Conservation (phyloP, 2,329 filamentous ascomycete species). For the Sarocladium kiliense region DNA sequence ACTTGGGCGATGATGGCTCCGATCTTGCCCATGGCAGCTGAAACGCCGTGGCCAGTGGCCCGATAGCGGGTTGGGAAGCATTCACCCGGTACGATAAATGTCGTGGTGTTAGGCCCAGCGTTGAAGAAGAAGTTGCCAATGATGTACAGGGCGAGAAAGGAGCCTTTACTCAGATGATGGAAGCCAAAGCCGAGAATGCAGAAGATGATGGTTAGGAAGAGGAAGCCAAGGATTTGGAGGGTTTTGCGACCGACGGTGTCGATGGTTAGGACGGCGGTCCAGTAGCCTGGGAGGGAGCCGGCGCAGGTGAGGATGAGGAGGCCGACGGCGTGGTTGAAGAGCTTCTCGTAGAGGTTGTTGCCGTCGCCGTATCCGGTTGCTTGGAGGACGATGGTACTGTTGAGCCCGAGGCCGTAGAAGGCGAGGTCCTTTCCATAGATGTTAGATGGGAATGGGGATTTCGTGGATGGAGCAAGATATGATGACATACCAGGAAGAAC, state of each 20-base stretch:
- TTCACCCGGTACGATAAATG: constrained; percentile 60
- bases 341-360: constrained; percentile 58
- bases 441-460: constrained; percentile 10
- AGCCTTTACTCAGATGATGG: constrained; percentile 37
- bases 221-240: constrained; percentile 62
- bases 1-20: constrained; percentile 64
- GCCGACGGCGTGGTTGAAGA: constrained; percentile 69
- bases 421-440: constrained; percentile 49
- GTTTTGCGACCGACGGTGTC: constrained; percentile 74
- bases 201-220: constrained; percentile 57
- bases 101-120: constrained; percentile 61
- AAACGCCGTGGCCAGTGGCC: constrained; percentile 58
- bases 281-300: constrained; percentile 75
- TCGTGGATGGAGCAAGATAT: not conserved
- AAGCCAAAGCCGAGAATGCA: constrained; percentile 58
- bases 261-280: constrained; percentile 67
- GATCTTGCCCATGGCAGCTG: constrained; percentile 61
- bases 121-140: constrained; percentile 64
- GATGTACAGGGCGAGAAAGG: constrained; percentile 57
- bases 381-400: constrained; percentile 65
- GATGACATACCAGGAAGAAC: constrained; percentile 60
- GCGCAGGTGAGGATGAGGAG: constrained; percentile 74
- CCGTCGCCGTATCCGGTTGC: constrained; percentile 68
- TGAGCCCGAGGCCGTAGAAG: constrained; percentile 69
- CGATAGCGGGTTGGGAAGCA: constrained; percentile 61